These are phyloP conservation scores for Aphanomyces invadans DNA, from an alignment of 352 stramenopile genomes.

Conservation along the genomic window DNA sequence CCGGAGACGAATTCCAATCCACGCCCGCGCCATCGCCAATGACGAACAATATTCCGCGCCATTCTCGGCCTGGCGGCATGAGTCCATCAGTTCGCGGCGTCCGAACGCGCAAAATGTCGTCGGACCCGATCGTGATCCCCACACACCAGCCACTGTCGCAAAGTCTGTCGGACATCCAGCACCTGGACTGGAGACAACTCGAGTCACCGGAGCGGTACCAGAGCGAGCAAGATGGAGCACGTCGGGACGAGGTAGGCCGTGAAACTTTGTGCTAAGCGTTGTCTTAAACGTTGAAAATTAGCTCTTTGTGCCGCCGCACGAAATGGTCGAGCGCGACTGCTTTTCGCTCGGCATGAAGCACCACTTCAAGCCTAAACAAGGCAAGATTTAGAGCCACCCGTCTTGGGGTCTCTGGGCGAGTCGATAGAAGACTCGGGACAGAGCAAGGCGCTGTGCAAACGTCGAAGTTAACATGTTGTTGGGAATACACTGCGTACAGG, in stretches of 20 bases:
- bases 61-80: background rate
- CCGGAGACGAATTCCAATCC: background rate
- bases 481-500: too few species aligned
- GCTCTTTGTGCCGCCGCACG: constrained; percentile 20
- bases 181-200: background rate
- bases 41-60: background rate
- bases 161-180: background rate
- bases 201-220: background rate
- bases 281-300: background rate
- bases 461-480: constrained; percentile 3
- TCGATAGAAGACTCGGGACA: background rate
- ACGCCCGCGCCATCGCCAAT: background rate
- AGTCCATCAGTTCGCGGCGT: background rate
- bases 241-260: background rate
- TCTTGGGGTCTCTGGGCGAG: too few species aligned
- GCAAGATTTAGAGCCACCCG: constrained; percentile 21
- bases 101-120: constrained; percentile 1
- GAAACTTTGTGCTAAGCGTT: background rate
- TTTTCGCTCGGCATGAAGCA: constrained; percentile 26
- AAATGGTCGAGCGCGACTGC: constrained; percentile 24
- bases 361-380: constrained; percentile 15
- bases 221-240: background rate
- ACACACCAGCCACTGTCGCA: background rate
- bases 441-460: too few species aligned
- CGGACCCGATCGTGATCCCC: constrained; percentile 14